Base-by-base conservation (phyloP, 2,329 filamentous ascomycete species). In the Elsinoe necatrix region DNA sequence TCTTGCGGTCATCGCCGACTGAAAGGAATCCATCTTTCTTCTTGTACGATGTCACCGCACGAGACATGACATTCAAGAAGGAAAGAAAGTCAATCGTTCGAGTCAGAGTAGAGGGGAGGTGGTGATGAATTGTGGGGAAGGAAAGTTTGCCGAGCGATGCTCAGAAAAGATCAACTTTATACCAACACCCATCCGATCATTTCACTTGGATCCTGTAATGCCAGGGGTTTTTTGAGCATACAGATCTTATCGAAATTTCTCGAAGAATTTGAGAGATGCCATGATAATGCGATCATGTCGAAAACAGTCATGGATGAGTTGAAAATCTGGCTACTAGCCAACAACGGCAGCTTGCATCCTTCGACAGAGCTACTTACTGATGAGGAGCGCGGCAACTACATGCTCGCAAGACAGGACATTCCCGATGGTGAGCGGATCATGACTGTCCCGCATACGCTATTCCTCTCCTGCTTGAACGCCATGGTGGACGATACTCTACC, bases 21-120 rank as follows among this genome's bases (percentile, higher is more conserved):
- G 83, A 81, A 66, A 98, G 75, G 59, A 82, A 81, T 69, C 93
- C 93, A 76, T 97, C 88, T 72, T 95, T 93, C 77, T 97, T 98
- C 75, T 96, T 97, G 79, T 93, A 97, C 58, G 84, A 77, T 54
- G 86, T 84, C 61, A 80, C 81, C 59, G 85, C 88, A 63, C 77
- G 80, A 54, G 81, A 59, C 52, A 62, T 64, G 65, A 61, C 63
- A 66, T 65, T 56, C n/a, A 56, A 41, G 42, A 37, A 59, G 37
- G 52, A 55, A 31, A 34, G 39, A 31, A 12, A 16, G 21, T 14
- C 14, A 21, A 8, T 27, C 7, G 14, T 5, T 23, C 8, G 27
- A 39, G n/a, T 34, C 20, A 39, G 25, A 16, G 21, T n/a, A 35
- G 5, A 42, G 31, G 25, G 23, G 35, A 43, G 23, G 35, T 55